Evolutionary conservation across 805 yeast species (phyloP).

Genomic region (Metschnikowia baotianmanensis): DNA sequence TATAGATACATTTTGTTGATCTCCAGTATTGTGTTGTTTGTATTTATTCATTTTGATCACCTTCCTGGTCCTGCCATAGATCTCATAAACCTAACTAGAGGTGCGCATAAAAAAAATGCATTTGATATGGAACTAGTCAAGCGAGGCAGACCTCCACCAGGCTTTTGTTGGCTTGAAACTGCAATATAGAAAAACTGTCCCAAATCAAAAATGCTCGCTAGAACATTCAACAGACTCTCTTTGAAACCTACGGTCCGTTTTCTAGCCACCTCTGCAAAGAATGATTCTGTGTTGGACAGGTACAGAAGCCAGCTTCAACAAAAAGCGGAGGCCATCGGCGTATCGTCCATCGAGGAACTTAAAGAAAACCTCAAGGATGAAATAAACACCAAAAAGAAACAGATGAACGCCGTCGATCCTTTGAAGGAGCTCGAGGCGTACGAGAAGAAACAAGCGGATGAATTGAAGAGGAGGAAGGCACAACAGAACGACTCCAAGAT

Average conservation of each 20-base stretch:
- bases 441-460: conserved; percentile 39
- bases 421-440: conserved; percentile 61
- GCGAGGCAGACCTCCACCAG: no score
- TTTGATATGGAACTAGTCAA: background rate
- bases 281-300: conserved; percentile 10
- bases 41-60: no score
- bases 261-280: conserved; percentile 6
- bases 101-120: background rate
- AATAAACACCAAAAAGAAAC: conserved; percentile 53
- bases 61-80: no score
- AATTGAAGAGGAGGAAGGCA: conserved; percentile 22
- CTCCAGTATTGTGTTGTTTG: no score
- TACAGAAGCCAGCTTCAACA: conserved; percentile 34
- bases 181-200: background rate
- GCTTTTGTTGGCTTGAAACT: no score
- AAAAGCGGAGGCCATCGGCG: conserved; percentile 37
- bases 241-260: conserved; percentile 3
- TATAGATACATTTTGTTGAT: no score
- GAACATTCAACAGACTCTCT: conserved; percentile 1
- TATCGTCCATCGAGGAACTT: conserved; percentile 52
- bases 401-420: conserved; percentile 65
- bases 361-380: conserved; percentile 60
- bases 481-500: conserved; percentile 22
- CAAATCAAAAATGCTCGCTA: background rate
- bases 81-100: background rate